These are phyloP conservation scores for Chlorella vulgaris DNA, from an alignment of 139 green algal genomes.

Conservation along the genomic window DNA sequence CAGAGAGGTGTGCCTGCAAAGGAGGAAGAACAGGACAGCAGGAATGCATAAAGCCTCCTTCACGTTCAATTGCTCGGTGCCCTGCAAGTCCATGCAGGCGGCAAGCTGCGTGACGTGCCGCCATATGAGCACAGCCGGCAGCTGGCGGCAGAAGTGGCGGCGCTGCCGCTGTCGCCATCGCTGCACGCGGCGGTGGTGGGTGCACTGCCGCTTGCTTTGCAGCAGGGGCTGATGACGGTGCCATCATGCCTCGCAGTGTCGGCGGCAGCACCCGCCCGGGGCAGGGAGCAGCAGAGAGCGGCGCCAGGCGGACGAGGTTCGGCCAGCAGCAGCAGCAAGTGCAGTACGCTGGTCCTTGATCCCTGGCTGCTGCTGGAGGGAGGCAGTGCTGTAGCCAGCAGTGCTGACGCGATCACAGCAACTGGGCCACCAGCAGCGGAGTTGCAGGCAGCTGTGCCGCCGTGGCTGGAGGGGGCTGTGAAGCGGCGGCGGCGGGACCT, in stretches of 20 bases:
- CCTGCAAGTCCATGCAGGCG: conserved; percentile 8
- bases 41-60: no score
- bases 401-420: neutral
- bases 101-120: conserved; percentile 30
- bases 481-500: neutral
- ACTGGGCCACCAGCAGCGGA: neutral
- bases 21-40: no score
- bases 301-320: neutral
- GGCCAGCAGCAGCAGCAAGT: neutral
- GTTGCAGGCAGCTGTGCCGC: neutral
- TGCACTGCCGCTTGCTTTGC: neutral
- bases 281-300: neutral
- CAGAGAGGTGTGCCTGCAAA: no score
- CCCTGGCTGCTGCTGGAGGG: conserved; percentile 1
- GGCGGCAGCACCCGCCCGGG: neutral
- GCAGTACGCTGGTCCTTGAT: neutral
- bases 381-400: neutral
- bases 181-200: conserved; percentile 9
- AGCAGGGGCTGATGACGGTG: neutral
- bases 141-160: neutral
- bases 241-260: neutral
- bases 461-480: conserved; percentile 19
- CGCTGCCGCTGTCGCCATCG: neutral
- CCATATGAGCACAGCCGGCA: conserved; percentile 16
- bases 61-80: no score